Evolutionary conservation across 2,329 filamentous ascomycete genomes (phyloP).

Genomic region (Chrysosphaeria jannelii): DNA sequence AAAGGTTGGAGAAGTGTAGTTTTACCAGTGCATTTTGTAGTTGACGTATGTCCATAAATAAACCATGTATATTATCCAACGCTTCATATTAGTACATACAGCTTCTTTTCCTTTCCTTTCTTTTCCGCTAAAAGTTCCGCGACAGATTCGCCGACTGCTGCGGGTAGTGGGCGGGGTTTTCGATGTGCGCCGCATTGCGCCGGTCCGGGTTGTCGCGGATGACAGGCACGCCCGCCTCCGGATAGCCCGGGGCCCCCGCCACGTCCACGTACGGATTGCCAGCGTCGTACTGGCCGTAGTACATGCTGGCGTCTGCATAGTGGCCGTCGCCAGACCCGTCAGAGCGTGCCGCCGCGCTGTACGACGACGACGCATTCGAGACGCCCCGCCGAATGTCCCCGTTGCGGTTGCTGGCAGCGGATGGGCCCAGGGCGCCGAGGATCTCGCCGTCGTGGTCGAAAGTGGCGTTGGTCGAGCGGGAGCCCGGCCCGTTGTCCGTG

Average conservation of each 20-base stretch:
- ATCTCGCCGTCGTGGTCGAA: conserved; percentile 44
- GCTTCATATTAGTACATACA: no score
- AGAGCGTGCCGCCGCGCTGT: conserved; percentile 56
- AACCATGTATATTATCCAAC: no score
- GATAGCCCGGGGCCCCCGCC: no score
- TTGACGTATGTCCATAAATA: no score
- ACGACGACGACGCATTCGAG: conserved; percentile 88
- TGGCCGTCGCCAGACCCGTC: conserved; percentile 27
- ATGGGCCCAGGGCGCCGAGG: conserved; percentile 52
- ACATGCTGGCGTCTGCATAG: conserved; percentile 13
- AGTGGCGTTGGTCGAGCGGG: conserved; percentile 47
- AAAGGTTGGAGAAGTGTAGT: no score
- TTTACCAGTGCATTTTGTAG: no score
- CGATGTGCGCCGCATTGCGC: conserved; percentile 69
- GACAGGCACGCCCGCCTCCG: conserved; percentile 37
- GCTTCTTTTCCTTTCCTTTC: background rate
- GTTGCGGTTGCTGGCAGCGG: conserved; percentile 30
- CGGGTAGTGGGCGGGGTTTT: conserved; percentile 66
- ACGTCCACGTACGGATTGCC: conserved; percentile 24
- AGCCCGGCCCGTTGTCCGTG: conserved; percentile 23
- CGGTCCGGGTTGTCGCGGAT: conserved; percentile 82
- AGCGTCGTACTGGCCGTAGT: conserved; percentile 27
- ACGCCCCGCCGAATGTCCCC: conserved; percentile 59
- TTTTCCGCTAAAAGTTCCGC: conserved; percentile 52
- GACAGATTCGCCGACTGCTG: conserved; percentile 86